Percentiles rank a stretch among this genome's conserved stretches.
Evolutionary conservation across 225 moss, liverwort and hornwort species (phyloP).

Genomic region (Pseudoscleropodium purum): DNA sequence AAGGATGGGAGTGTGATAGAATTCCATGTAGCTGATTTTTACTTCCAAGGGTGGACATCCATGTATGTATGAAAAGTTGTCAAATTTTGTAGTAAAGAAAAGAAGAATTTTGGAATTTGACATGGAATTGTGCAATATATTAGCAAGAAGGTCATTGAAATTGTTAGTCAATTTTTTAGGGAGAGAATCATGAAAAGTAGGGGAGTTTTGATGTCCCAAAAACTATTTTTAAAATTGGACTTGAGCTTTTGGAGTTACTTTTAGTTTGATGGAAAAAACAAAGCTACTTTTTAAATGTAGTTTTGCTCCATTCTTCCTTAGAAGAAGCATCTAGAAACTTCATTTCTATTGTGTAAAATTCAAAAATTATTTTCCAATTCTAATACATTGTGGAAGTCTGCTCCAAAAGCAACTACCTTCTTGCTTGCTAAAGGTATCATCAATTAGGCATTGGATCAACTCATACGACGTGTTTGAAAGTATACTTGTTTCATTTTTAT

Average conservation of each 20-base stretch:
- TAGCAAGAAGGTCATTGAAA: background rate
- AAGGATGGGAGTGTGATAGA: background rate
- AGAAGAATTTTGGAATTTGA: rapidly evolving
- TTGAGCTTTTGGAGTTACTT: background rate
- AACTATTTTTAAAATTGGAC: background rate
- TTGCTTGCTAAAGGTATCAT: background rate
- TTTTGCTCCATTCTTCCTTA: background rate
- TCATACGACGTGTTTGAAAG: rapidly evolving
- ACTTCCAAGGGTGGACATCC: rapidly evolving
- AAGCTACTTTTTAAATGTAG: background rate
- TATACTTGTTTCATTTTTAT: background rate
- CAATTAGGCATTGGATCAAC: rapidly evolving
- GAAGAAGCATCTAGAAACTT: background rate
- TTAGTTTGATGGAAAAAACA: background rate
- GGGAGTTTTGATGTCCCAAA: rapidly evolving
- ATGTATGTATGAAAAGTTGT: too few species aligned
- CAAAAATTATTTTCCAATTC: rapidly evolving
- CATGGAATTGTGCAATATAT: background rate
- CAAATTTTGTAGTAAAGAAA: background rate
- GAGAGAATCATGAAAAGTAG: rapidly evolving
- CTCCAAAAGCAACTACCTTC: rapidly evolving
- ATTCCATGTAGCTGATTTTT: background rate
- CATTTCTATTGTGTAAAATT: rapidly evolving
- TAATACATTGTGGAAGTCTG: rapidly evolving
- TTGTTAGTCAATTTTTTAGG: background rate